Conservation (phyloP, 2,329 filamentous ascomycete species). For the Fusarium camptoceras region DNA sequence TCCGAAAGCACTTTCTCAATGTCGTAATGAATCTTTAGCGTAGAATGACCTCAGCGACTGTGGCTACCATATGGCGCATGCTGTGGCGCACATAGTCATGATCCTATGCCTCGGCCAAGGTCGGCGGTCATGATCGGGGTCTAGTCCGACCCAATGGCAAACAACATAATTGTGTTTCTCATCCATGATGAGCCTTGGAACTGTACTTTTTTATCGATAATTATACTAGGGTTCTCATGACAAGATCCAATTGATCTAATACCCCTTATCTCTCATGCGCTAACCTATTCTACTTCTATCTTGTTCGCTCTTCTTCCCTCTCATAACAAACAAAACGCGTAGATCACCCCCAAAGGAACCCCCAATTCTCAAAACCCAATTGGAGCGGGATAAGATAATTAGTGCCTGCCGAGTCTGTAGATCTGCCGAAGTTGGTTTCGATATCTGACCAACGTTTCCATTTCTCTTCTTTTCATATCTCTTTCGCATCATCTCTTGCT, state of each 20-base stretch:
- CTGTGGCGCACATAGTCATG: conserved; percentile 17
- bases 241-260: conserved; percentile 4
- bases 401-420: conserved; percentile 28
- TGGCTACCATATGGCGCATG: conserved; percentile 7
- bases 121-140: conserved; percentile 37
- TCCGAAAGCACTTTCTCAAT: conserved; percentile 10
- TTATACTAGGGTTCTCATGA: conserved; percentile 2
- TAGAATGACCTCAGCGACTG: conserved; percentile 10
- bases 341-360: conserved; percentile 7
- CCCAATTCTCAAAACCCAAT: conserved; percentile 37
- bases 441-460: conserved; percentile 2
- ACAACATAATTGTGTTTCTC: conserved; percentile 18
- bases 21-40: conserved; percentile 36
- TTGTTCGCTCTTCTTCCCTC: conserved; percentile 7
- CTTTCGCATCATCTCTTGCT: not conserved
- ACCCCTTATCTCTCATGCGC: not conserved
- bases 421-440: conserved; percentile 11
- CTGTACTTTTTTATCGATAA: not conserved
- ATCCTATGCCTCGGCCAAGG: conserved; percentile 21
- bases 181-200: conserved; percentile 19
- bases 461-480: conserved; percentile 3
- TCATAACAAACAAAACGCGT: not conserved
- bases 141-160: conserved; percentile 35
- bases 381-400: conserved; percentile 26
- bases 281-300: not conserved